Evolutionary conservation across 2,329 filamentous ascomycete genomes (phyloP).

Genomic region (Phialophora macrospora): DNA sequence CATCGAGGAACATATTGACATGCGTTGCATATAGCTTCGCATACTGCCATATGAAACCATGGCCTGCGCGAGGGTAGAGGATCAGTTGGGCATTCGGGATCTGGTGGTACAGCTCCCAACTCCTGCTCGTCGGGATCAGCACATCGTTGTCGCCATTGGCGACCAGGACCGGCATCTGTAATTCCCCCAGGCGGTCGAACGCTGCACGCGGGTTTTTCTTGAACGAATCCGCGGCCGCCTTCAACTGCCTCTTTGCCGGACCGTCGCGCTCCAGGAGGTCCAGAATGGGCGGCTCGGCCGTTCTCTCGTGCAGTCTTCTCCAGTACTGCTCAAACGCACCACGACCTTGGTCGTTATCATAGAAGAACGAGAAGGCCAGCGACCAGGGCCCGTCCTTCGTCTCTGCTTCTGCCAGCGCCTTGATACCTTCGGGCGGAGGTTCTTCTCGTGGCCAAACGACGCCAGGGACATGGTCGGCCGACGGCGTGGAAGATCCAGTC

Average conservation of each 20-base stretch:
- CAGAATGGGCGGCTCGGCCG: slow-evolving; percentile 27
- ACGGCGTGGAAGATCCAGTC: slow-evolving; percentile 21
- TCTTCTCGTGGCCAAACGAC: slow-evolving; percentile 32
- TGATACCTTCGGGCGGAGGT: slow-evolving; percentile 11
- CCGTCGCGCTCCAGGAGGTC: slow-evolving; percentile 20
- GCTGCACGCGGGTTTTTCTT: slow-evolving; percentile 18
- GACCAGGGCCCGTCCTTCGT: slow-evolving; percentile 20
- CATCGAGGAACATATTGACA: slow-evolving; percentile 32
- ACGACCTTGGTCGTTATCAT: slow-evolving; percentile 19
- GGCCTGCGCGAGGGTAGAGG: slow-evolving; percentile 29
- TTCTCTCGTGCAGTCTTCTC: slow-evolving; percentile 23
- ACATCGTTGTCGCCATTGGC: slow-evolving; percentile 29
- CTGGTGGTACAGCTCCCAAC: slow-evolving; percentile 31
- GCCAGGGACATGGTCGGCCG: slow-evolving; percentile 22
- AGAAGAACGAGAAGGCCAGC: slow-evolving; percentile 29
- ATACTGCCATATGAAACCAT: slow-evolving; percentile 35
- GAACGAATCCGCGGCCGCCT: slow-evolving; percentile 18
- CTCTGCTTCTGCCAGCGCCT: slow-evolving; percentile 11
- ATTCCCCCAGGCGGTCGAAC: slow-evolving; percentile 27
- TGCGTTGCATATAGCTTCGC: slow-evolving; percentile 26
- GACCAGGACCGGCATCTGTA: slow-evolving; percentile 29
- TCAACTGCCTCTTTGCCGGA: slow-evolving; percentile 20
- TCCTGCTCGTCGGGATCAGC: slow-evolving; percentile 30
- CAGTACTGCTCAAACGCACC: slow-evolving; percentile 26
- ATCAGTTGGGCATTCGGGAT: slow-evolving; percentile 31